Evolutionary conservation across 257 asterid genomes (phyloP).

Genomic region (Leonotis leonurus): DNA sequence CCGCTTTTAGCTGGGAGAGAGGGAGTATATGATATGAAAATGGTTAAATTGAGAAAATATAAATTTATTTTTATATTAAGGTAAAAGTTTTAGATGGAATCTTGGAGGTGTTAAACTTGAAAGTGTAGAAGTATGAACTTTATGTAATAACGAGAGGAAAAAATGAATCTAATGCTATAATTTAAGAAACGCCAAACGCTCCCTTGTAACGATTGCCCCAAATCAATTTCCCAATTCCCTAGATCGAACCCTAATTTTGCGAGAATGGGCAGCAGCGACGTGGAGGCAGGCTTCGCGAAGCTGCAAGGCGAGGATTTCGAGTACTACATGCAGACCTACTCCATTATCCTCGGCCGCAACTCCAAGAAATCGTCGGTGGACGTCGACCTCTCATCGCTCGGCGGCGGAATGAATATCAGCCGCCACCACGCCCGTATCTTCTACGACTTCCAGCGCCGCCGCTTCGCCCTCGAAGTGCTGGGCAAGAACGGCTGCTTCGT

Average conservation of each 20-base stretch:
- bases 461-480: constrained; percentile 91
- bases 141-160: no score
- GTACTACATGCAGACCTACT: constrained; percentile 97
- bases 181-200: constrained; percentile 5
- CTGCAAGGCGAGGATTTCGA: constrained; percentile 98
- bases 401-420: constrained; percentile 99
- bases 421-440: constrained; percentile 99
- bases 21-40: no score
- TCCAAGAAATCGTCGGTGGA: constrained; percentile 95
- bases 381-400: constrained; percentile 91
- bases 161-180: no score
- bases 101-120: no score
- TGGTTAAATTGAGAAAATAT: no score
- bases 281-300: constrained; percentile 98
- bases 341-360: constrained; percentile 88
- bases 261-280: constrained; percentile 77
- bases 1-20: no score
- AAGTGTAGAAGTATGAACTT: no score
- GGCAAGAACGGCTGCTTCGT: constrained; percentile 95
- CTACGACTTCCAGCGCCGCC: constrained; percentile 96
- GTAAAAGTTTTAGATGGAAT: no score
- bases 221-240: background rate
- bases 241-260: constrained; percentile 13
- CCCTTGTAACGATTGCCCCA: background rate
- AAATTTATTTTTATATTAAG: no score